A percentile compares a stretch with the other conserved stretches of the same genome.
phyloP scores from a whole-genome alignment of 2,329 filamentous ascomycete genomes.

The Niveomyces coronatus region DNA sequence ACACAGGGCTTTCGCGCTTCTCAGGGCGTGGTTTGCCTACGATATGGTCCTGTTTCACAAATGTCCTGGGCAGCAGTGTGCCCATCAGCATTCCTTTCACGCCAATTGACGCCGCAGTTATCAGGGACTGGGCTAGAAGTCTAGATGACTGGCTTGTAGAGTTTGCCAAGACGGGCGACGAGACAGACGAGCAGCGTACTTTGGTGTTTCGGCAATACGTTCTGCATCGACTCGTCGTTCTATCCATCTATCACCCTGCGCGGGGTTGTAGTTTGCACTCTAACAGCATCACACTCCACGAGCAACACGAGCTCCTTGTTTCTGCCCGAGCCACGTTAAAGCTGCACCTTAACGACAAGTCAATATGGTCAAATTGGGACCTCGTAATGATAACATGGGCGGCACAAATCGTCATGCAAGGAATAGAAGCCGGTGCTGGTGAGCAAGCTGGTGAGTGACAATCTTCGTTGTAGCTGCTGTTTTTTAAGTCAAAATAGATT shows the following conservation, averaged over 20 bases:
- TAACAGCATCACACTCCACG: conserved; percentile 25
- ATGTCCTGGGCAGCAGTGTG: conserved; percentile 12
- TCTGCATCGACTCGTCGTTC: conserved; percentile 29
- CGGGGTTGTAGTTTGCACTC: conserved; percentile 29
- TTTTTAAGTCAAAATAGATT: too few species aligned
- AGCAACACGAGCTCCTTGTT: conserved; percentile 30
- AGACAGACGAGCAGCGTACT: conserved; percentile 23
- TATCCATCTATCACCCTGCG: conserved; percentile 33
- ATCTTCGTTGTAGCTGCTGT: background rate
- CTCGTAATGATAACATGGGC: conserved; percentile 35
- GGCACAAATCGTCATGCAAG: conserved; percentile 32
- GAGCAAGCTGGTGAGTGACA: conserved; percentile 25
- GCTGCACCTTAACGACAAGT: conserved; percentile 28
- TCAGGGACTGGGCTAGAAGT: conserved; percentile 31
- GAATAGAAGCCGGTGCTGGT: conserved; percentile 28
- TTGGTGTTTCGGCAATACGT: conserved; percentile 31
- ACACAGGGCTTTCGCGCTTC: conserved; percentile 31
- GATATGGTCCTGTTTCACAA: conserved; percentile 31
- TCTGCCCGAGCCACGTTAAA: conserved; percentile 30
- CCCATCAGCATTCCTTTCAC: conserved; percentile 22
- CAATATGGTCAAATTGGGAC: conserved; percentile 35
- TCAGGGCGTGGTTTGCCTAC: conserved; percentile 30
- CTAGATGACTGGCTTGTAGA: conserved; percentile 32
- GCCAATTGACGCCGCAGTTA: conserved; percentile 28
- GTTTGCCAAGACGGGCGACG: conserved; percentile 22